These are phyloP conservation scores for Umbilicaria muhlenbergii DNA, from an alignment of 495 filamentous ascomycete species.

Conservation along the genomic window DNA sequence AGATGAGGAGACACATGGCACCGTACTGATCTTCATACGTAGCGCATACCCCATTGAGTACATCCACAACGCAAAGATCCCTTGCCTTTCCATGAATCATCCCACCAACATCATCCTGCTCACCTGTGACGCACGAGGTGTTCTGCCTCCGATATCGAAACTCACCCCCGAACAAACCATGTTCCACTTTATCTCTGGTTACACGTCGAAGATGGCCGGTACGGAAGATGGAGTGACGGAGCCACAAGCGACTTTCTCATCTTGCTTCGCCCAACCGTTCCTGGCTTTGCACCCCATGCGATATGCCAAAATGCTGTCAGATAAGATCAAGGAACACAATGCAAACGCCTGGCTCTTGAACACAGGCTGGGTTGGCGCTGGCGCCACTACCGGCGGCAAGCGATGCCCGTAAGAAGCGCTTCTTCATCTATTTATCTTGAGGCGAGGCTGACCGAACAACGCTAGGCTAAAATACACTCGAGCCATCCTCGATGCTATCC, in stretches of 20 bases:
- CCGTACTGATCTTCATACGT: background rate
- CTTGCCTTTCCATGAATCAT: constrained; percentile 74
- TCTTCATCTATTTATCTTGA: background rate
- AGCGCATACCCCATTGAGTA: constrained; percentile 96
- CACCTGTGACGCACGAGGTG: constrained; percentile 94
- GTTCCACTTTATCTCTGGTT: constrained; percentile 99
- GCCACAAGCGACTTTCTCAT: constrained; percentile 96
- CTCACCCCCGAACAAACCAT: constrained; percentile 91
- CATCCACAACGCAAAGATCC: constrained; percentile 97
- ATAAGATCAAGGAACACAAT: constrained; percentile 91
- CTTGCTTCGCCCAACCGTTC: constrained; percentile 99
- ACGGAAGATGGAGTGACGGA: constrained; percentile 94
- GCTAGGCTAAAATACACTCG: constrained; percentile 80
- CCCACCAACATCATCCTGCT: constrained; percentile 95
- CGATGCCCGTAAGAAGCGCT: constrained; percentile 55
- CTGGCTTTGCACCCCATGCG: constrained; percentile 97
- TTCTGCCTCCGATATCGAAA: constrained; percentile 95
- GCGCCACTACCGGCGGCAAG: constrained; percentile 87
- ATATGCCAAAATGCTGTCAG: constrained; percentile 93
- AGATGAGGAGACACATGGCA: background rate
- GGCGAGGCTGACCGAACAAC: background rate
- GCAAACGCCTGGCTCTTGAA: constrained; percentile 98
- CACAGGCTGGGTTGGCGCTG: constrained; percentile 97
- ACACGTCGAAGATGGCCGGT: constrained; percentile 99
- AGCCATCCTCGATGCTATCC: constrained; percentile 94